Base-by-base conservation (phyloP, 345 rosid species). In the Ceriops tagal region DNA sequence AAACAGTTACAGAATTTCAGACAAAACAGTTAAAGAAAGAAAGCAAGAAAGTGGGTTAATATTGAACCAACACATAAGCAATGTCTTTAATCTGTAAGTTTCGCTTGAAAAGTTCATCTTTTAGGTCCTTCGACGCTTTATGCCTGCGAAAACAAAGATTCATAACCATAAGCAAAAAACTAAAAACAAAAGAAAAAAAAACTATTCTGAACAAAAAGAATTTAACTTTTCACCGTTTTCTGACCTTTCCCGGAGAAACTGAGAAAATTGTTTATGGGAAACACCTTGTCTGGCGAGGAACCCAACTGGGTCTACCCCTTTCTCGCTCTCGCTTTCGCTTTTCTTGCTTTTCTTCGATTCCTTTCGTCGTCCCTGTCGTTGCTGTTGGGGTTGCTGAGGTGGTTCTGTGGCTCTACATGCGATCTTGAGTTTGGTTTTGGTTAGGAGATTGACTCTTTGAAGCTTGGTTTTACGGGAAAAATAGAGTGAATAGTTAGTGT, bases 191-290 rank as follows among this genome's bases (percentile, higher is more conserved):
- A 13, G 2, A 13, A 3, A 43, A 13, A 43, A 37, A 37, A 8
- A 8, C 43, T 11, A 9, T 52, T 65, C 63, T 20, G 13, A 71
- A 52, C 49, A 24, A 28, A 62, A 53, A 20, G 5, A 13, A 3
- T 56, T 6, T 10, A 24, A 56, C 22, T 21, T 9, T 62, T 15
- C 47, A 20, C 5, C 35, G 20, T 37, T 21, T 39, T 7, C 11
- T 18, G 60, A 93, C 98, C 98, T 91, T 82, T 93, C 98, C 24
- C 97, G 91, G 65, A 91, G 96, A 82, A 87, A 93, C 73, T 88
- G 90, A 73, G 93, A 89, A 69, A 89, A 89, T 62, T 79, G 79
- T 69, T 88, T 91, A 64, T 93, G 97, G 68, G 92, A 68, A 78
- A 93, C 74, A 71, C 89, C 93, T 35, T 80, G 80, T 82, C 73